Base-by-base conservation (phyloP, 257 asterid genomes). In the Voacanga thouarsii region DNA sequence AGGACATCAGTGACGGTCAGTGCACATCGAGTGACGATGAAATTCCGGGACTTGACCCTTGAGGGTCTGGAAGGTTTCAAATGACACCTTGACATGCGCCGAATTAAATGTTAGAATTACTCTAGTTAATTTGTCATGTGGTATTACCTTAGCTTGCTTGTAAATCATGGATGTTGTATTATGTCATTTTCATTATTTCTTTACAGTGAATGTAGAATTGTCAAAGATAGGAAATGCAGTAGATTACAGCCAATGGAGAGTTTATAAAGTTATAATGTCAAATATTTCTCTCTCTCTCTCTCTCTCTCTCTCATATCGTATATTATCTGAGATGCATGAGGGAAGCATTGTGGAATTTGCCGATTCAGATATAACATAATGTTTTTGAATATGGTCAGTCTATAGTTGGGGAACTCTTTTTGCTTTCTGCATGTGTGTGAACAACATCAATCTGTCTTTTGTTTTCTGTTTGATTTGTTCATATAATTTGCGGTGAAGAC, bases 21-120 rank as follows among this genome's bases (percentile, higher is more conserved):
- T 89, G 87, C 37, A 85, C 85, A 3, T 47, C 82, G 14, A 87
- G 93, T 44, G 97, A 91, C 3, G 92, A 90, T 57, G 94, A 85
- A 68, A 82, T 90, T 21, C 90, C 86, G 0, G 96, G 95, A 21
- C 87, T 74, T 26, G 89, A 89, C 86, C 92, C 96, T 18, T 78
- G 82, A 78, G 64, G 30, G 57, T 30, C 4, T n/a, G 19, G 6
- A 41, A 7, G 59, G 2, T 44, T 70, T 50, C 24, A 50, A 18
- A 12, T 14, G 23, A 72, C n/a, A 33, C 55, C 56, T 69, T 16
- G 28, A 56, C 33, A 26, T 50, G 64, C 65, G 15, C 7, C 10
- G 11, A 30, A 30, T 33, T 12, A 69, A 21, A 69, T 65, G 71
- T 16, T 69, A 69, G 56, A 15, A 24, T 47, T 18, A 71, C 10